These are phyloP conservation scores for Nidularia sp. DNA, from an alignment of 768 basidiomycete species.

Conservation along the genomic window DNA sequence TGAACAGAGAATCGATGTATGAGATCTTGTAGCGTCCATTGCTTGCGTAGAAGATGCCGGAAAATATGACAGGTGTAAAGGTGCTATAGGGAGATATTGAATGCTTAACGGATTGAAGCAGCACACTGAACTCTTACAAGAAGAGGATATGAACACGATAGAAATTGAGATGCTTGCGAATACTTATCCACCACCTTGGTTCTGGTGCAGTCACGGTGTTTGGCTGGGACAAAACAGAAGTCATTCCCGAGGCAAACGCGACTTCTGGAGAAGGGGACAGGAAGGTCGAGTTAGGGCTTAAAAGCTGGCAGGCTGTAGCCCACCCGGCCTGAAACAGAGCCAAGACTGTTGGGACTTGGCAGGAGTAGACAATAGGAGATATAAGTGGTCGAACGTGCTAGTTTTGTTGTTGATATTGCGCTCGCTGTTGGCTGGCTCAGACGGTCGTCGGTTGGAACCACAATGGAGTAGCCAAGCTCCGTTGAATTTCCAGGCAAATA, in stretches of 20 bases:
- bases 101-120: slow-evolving; percentile 1
- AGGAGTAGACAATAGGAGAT: no score
- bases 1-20: slow-evolving; percentile 78
- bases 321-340: no score
- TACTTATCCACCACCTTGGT: slow-evolving; percentile 17
- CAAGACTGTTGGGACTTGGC: no score
- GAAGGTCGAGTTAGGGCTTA: no score
- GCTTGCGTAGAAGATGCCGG: slow-evolving; percentile 77
- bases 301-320: no score
- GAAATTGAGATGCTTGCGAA: slow-evolving; percentile 58
- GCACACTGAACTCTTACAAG: slow-evolving; percentile 39
- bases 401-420: no score
- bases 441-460: no score
- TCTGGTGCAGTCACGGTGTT: background rate
- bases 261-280: background rate
- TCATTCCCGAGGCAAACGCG: slow-evolving; percentile 8
- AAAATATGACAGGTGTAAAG: slow-evolving; percentile 74
- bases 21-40: slow-evolving; percentile 69
- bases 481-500: no score
- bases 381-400: no score
- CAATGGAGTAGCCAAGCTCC: no score
- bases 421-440: no score
- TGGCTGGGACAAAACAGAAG: slow-evolving; percentile 7
- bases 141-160: slow-evolving; percentile 59
- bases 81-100: slow-evolving; percentile 38